Evolutionary conservation across 495 filamentous ascomycete species (phyloP), one percentile per base, ranked within the genome.

Genomic region (Pseudoneurospora amorphoporcata): DNA sequence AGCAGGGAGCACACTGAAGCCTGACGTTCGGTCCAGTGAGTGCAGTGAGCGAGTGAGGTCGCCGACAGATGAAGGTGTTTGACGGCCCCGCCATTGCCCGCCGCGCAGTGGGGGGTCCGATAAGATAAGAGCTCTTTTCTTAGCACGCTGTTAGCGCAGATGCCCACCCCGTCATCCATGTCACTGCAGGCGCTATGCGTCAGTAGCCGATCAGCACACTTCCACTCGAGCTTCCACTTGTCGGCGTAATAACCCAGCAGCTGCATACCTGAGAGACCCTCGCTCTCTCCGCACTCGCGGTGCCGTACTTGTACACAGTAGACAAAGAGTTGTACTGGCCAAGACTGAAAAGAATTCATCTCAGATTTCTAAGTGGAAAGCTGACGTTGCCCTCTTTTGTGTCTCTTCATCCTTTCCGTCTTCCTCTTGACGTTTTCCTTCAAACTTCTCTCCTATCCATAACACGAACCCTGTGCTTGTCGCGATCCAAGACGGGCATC

Each of bases 111-210:
- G 42, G 42, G 23, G 61, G 45, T 23, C 19, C 69, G 69, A 68
- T 70, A 70, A 65, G 72, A 73, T 73, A 73, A 73, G 72, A 73
- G 69, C 72, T 73, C 23, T 69, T 47, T 45, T 42, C 35, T 35
- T 65, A 65, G 32, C 69, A 39, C 23, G 10, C 69, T 29, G 53
- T 38, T 41, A 69, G 68, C 37, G 68, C 68, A 47, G 12, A n/a
- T 43, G 69, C 14, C 69, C 23, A 43, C 69, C 23, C 69, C 53
- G 53, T 65, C 53, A 65, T 65, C 53, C 53, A 65, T 65, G 53
- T 65, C 53, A 65, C 29, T 65, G 53, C 53, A 65, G 47, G 47
- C 47, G 47, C 19, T 58, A 58, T 58, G 47, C 47, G 47, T 58
- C 47, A 58, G 53, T 8, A 35, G 53, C 53, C 14, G 53, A 65